These are phyloP conservation scores for Serendipita vermifera DNA, from an alignment of 768 basidiomycete species.

Conservation along the genomic window DNA sequence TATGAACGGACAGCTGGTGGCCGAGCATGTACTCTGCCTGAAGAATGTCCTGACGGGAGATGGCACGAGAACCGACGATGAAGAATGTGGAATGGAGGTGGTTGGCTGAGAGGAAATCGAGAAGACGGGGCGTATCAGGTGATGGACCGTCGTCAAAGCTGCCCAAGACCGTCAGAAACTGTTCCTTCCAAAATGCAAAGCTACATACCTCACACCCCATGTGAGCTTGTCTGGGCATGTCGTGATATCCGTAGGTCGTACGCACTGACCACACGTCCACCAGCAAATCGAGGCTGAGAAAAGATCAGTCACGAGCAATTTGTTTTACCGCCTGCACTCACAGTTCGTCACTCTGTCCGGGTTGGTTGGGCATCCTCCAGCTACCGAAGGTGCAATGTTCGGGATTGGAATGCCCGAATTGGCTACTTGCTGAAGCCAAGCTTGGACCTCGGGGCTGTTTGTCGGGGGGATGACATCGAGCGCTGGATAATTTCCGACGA, in stretches of 20 bases:
- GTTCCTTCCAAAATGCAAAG: neutral
- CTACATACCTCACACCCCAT: conserved; percentile 38
- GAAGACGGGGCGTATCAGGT: conserved; percentile 58
- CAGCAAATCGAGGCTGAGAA: conserved; percentile 43
- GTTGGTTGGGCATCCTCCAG: conserved; percentile 42
- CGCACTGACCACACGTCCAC: conserved; percentile 74
- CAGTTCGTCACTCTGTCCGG: conserved; percentile 29
- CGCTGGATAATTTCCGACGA: conserved; percentile 47
- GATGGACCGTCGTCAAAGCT: conserved; percentile 68
- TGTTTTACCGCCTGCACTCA: no score
- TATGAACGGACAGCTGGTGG: conserved; percentile 69
- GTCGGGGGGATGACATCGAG: conserved; percentile 50
- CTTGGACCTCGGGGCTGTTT: conserved; percentile 48
- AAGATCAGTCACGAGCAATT: neutral
- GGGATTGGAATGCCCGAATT: conserved; percentile 49
- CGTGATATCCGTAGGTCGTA: conserved; percentile 50
- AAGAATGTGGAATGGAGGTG: conserved; percentile 77
- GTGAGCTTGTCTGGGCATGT: conserved; percentile 54
- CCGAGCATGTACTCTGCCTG: conserved; percentile 63
- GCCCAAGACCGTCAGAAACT: neutral
- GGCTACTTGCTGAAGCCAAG: conserved; percentile 55
- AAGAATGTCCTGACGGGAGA: conserved; percentile 54
- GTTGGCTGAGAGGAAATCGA: conserved; percentile 50
- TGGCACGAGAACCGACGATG: conserved; percentile 66
- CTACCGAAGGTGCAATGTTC: conserved; percentile 25